These are phyloP conservation scores for Pleurostoma richardsiae DNA, from an alignment of 2,329 filamentous ascomycete genomes.

Conservation along the genomic window DNA sequence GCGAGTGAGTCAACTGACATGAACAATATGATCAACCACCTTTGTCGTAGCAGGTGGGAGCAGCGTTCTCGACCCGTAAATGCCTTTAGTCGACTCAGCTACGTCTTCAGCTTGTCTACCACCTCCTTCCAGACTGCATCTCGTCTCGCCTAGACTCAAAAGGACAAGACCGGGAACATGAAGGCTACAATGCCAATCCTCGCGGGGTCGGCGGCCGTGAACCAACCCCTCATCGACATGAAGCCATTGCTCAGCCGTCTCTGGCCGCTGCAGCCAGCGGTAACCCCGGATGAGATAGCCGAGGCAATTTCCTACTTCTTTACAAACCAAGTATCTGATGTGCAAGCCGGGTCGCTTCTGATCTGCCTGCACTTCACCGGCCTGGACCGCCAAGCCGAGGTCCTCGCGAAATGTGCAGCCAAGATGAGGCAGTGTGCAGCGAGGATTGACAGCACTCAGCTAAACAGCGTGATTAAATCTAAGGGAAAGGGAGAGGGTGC, in stretches of 20 bases:
- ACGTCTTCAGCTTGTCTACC: too few relatives aligned
- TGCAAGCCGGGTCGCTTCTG: constrained; percentile 80
- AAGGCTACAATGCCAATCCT: neutral
- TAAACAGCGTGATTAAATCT: constrained; percentile 56
- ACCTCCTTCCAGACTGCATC: too few relatives aligned
- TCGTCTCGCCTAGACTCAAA: too few relatives aligned
- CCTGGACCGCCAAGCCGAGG: constrained; percentile 76
- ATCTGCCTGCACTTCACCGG: constrained; percentile 90
- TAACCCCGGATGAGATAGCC: constrained; percentile 78
- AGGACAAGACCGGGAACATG: neutral
- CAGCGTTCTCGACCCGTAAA: too few relatives aligned
- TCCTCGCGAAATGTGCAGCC: constrained; percentile 78
- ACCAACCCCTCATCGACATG: constrained; percentile 45
- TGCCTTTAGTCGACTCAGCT: too few relatives aligned
- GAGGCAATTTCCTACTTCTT: constrained; percentile 89
- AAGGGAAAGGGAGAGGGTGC: constrained; percentile 61
- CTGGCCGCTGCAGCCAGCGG: constrained; percentile 54
- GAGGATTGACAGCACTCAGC: constrained; percentile 58
- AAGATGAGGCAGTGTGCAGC: constrained; percentile 80
- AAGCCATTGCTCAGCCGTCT: constrained; percentile 69
- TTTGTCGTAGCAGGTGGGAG: too few relatives aligned
- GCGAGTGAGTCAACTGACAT: too few relatives aligned
- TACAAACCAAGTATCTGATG: constrained; percentile 80
- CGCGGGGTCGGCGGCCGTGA: neutral
- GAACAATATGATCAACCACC: too few relatives aligned